Conservation (phyloP, 495 filamentous ascomycete genomes). For the Tirmania nivea region DNA sequence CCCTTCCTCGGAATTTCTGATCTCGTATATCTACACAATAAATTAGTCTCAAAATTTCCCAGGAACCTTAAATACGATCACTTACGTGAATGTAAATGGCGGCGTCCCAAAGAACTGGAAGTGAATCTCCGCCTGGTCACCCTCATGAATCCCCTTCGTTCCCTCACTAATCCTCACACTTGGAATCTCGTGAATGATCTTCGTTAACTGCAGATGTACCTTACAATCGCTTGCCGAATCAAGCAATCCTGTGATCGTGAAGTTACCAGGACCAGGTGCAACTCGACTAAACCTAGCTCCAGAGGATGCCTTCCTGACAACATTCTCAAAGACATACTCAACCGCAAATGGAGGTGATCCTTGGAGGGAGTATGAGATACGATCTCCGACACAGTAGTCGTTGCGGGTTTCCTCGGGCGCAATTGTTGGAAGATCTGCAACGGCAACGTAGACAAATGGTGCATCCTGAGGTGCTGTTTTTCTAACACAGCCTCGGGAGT, state of each 20-base stretch:
- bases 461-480: conserved; percentile 37
- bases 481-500: conserved; percentile 61
- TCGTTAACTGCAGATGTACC: conserved; percentile 49
- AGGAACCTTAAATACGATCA: conserved; percentile 3
- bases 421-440: conserved; percentile 81
- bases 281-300: conserved; percentile 67
- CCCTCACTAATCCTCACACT: conserved; percentile 75
- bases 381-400: conserved; percentile 90
- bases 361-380: conserved; percentile 70
- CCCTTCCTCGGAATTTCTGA: conserved; percentile 63
- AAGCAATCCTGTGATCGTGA: conserved; percentile 61
- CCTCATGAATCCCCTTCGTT: conserved; percentile 83
- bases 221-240: conserved; percentile 71
- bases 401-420: conserved; percentile 58
- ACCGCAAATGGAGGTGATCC: conserved; percentile 80
- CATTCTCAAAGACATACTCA: conserved; percentile 68
- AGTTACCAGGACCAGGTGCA: conserved; percentile 71
- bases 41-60: conserved; percentile 2
- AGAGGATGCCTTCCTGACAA: conserved; percentile 53
- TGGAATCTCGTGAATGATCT: conserved; percentile 74
- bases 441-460: conserved; percentile 59
- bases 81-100: conserved; percentile 83
- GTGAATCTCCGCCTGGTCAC: conserved; percentile 70
- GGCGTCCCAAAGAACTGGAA: conserved; percentile 91
- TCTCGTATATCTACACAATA: conserved; percentile 47